phyloP scores from a whole-genome alignment of 805 yeast genomes.

The Candida ortonii region DNA sequence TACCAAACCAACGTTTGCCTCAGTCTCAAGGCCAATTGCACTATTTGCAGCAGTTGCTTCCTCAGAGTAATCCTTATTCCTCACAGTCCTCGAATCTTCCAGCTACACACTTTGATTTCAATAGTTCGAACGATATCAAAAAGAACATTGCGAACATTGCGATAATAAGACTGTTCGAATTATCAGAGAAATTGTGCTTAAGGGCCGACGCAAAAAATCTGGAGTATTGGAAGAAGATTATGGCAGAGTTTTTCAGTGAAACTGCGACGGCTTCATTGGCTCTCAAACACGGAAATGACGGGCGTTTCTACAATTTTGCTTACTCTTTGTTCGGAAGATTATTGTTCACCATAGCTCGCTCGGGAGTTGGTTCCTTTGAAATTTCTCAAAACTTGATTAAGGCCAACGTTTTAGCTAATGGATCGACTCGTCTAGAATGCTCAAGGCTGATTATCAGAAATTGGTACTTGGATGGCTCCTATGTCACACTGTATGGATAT shows the following conservation, averaged over 20 bases:
- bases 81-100: conserved; percentile 11
- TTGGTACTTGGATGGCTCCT: conserved; percentile 68
- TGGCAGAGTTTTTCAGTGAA: conserved; percentile 52
- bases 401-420: conserved; percentile 52
- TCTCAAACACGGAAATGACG: conserved; percentile 43
- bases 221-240: conserved; percentile 48
- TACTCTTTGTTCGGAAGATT: conserved; percentile 64
- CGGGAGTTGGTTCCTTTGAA: conserved; percentile 53
- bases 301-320: conserved; percentile 61
- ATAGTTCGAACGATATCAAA: conserved; percentile 25
- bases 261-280: conserved; percentile 46
- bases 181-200: conserved; percentile 43
- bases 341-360: conserved; percentile 48
- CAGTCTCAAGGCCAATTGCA: conserved; percentile 3
- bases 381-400: conserved; percentile 46
- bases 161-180: conserved; percentile 46
- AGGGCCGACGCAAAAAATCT: conserved; percentile 43
- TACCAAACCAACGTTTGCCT: conserved; percentile 2
- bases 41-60: background rate
- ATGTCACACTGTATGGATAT: conserved; percentile 58
- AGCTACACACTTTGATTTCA: conserved; percentile 11
- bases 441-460: conserved; percentile 47
- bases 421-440: conserved; percentile 52
- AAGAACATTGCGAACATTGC: conserved; percentile 46
- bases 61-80: too few species aligned